Evolutionary conservation across 306 rosid genomes (phyloP), one percentile per base, ranked within the genome.

Genomic region (Acacia melanoxylon): DNA sequence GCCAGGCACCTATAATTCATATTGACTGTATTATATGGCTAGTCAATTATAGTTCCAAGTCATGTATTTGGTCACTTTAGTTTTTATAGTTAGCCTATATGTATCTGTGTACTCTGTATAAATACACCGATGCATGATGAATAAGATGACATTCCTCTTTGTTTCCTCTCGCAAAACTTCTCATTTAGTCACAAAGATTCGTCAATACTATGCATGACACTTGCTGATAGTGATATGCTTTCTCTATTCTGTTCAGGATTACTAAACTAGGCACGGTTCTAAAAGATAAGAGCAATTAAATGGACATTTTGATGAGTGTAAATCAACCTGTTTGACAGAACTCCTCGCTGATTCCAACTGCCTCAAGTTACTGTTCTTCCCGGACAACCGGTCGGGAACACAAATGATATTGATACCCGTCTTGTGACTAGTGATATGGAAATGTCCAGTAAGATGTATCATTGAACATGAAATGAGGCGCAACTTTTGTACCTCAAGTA

Each of bases 301-400:
- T 81, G 73, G 69, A 15, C 72, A 46, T 75, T 71, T 80, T 76
- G 41, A 61, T 52, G 86, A 82, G 75, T 80, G 68, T 66, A 69
- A 82, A 69, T 83, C 84, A 78, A 80, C 51, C 70, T 74, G 76
- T 80, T 80, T 77, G 84, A 86, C 82, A 76, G 84, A 84, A 70
- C 82, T 81, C 75, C 78, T 82, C 56, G 82, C 78, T 66, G 81
- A 81, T 48, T 80, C 72, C 79, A 78, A 81, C 82, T 62, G 68
- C 75, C 84, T 74, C 68, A 77, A 82, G 83, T 84, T 75, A 62
- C 84, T 76, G 75, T 81, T 78, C 83, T 76, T 75, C 82, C 82
- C 79, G 75, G 80, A 78, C 69, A 42, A 46, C 63, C 56, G 35
- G 63, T 65, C 52, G 84, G 72, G 40, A 74, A 63, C 61, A 54